Conservation (phyloP, 2,329 filamentous ascomycete genomes). For the Aureobasidium sp. region DNA sequence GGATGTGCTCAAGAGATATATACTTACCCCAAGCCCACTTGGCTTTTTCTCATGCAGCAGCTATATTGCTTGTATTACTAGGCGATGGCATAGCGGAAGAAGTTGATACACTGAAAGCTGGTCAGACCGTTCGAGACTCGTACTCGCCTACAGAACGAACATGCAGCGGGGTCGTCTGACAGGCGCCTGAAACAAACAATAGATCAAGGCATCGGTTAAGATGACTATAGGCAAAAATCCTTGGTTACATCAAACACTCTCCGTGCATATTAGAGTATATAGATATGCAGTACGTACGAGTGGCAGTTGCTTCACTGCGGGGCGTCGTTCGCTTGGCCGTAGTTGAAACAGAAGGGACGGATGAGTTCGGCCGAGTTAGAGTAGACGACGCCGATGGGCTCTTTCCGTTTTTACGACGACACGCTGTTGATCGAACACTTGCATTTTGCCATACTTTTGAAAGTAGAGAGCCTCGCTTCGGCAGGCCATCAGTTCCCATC, state of each 20-base stretch:
- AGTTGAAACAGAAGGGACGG: constrained; percentile 6
- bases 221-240: not conserved
- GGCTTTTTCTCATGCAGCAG: not conserved
- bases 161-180: constrained; percentile 1
- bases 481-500: not conserved
- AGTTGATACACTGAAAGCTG: not conserved
- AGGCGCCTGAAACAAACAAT: not conserved
- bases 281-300: constrained; percentile 1
- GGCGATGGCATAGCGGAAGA: not conserved
- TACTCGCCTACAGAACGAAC: not conserved
- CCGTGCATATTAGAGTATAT: constrained; percentile 6
- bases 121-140: not conserved
- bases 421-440: not conserved
- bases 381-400: not conserved
- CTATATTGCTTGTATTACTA: constrained; percentile 1
- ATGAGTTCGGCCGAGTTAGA: constrained; percentile 11
- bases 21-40: not conserved
- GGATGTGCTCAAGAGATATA: not conserved
- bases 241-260: constrained; percentile 1
- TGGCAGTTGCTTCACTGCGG: not conserved
- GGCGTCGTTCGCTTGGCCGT: constrained; percentile 5
- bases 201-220: constrained; percentile 1
- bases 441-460: constrained; percentile 4
- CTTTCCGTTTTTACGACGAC: not conserved
- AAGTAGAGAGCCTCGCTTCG: not conserved